Evolutionary conservation across 768 basidiomycete genomes (phyloP).

Genomic region (Suillus subaureus): DNA sequence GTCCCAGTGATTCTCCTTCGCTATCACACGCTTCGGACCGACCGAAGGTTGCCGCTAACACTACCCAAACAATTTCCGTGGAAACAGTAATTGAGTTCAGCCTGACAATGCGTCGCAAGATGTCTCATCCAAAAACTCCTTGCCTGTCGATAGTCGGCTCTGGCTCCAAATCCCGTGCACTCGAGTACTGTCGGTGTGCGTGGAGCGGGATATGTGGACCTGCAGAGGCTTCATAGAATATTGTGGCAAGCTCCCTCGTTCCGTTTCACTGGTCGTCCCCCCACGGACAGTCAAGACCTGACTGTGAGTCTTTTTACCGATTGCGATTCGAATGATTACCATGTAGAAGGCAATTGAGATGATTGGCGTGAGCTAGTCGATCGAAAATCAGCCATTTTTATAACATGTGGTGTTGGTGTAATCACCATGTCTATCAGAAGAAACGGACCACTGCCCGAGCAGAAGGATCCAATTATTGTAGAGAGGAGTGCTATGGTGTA

Average conservation of each 20-base stretch:
- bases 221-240: slow-evolving; percentile 9
- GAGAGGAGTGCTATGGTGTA: slow-evolving; percentile 39
- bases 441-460: slow-evolving; percentile 34
- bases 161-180: background rate
- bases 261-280: background rate
- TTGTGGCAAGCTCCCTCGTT: background rate
- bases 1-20: background rate
- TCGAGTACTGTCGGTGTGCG: background rate
- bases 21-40: background rate
- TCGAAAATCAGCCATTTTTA: background rate
- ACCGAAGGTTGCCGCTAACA: background rate
- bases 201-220: slow-evolving; percentile 4
- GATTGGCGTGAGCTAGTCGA: background rate
- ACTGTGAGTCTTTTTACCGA: slow-evolving; percentile 3
- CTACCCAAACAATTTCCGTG: background rate
- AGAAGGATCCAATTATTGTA: slow-evolving; percentile 32
- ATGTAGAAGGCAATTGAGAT: background rate
- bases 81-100: background rate
- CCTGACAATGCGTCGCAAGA: background rate
- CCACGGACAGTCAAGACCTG: background rate
- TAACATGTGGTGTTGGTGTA: background rate
- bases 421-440: slow-evolving; percentile 15
- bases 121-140: background rate
- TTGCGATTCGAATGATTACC: background rate
- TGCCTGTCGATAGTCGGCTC: background rate